Conservation (phyloP, 208 protist genomes). For the Wallacemonas sp. region DNA sequence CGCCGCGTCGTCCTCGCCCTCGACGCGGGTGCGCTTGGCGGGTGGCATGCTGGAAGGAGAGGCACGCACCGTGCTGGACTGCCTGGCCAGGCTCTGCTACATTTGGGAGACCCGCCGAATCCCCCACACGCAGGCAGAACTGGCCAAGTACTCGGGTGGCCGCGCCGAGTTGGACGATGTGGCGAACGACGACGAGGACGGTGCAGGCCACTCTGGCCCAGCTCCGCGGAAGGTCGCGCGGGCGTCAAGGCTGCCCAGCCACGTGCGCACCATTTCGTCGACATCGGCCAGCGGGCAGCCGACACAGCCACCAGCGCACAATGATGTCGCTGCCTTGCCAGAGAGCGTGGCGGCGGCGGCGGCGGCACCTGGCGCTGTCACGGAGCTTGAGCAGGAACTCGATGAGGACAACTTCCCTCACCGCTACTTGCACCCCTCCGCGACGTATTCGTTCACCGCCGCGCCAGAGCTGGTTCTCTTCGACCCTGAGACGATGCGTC, state of each 20-base stretch:
- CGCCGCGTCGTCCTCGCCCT: background rate
- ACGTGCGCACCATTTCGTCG: background rate
- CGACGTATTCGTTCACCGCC: slow-evolving; percentile 61
- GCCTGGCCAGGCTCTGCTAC: slow-evolving; percentile 59
- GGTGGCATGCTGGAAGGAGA: slow-evolving; percentile 22
- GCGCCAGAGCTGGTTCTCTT: slow-evolving; percentile 49
- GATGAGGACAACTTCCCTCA: slow-evolving; percentile 85
- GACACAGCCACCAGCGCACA: too few relatives aligned
- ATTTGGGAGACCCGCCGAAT: slow-evolving; percentile 78
- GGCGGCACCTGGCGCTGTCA: background rate
- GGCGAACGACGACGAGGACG: background rate
- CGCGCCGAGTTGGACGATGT: background rate
- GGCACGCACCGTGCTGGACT: slow-evolving; percentile 49
- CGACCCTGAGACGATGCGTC: slow-evolving; percentile 45
- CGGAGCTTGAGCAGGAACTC: slow-evolving; percentile 55
- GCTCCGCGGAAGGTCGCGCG: too few relatives aligned
- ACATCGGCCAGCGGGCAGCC: too few relatives aligned
- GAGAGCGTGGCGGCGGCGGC: too few relatives aligned
- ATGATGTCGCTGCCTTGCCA: too few relatives aligned
- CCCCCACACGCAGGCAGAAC: slow-evolving; percentile 57
- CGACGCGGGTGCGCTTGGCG: too few relatives aligned
- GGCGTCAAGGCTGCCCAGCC: background rate
- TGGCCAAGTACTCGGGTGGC: slow-evolving; percentile 5
- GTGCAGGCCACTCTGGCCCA: too few relatives aligned
- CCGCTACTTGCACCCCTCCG: slow-evolving; percentile 73